These are phyloP conservation scores for Elsinoe fawcettii DNA, from an alignment of 2,329 filamentous ascomycete genomes.

Conservation along the genomic window DNA sequence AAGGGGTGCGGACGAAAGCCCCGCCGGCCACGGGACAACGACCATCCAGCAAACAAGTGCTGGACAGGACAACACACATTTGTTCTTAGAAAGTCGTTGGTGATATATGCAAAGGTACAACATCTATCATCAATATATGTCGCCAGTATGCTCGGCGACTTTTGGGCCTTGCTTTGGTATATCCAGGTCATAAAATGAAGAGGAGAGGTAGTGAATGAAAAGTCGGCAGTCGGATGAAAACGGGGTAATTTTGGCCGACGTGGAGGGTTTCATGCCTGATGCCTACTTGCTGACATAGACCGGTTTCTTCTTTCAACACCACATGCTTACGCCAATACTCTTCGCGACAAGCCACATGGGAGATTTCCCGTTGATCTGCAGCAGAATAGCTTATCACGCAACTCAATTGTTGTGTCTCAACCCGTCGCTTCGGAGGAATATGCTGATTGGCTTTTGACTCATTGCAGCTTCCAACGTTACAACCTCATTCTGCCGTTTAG, in stretches of 20 bases:
- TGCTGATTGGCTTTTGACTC: background rate
- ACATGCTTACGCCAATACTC: slow-evolving; percentile 5
- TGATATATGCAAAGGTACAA: background rate
- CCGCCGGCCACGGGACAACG: background rate
- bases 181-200: background rate
- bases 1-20: background rate
- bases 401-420: background rate
- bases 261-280: background rate
- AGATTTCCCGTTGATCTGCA: background rate
- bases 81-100: background rate
- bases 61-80: background rate
- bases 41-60: background rate
- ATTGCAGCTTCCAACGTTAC: background rate
- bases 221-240: background rate
- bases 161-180: no score
- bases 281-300: slow-evolving; percentile 9
- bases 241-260: background rate
- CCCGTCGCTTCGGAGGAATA: slow-evolving; percentile 3
- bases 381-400: background rate
- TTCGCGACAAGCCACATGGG: background rate
- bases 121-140: background rate
- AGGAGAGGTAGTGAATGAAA: background rate
- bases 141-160: background rate
- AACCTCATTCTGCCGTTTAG: background rate
- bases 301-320: background rate